A percentile compares a stretch with the other conserved stretches of the same genome.
Evolutionary conservation across 352 stramenopile genomes (phyloP).

Genomic region (Elongisporangium anandrum): DNA sequence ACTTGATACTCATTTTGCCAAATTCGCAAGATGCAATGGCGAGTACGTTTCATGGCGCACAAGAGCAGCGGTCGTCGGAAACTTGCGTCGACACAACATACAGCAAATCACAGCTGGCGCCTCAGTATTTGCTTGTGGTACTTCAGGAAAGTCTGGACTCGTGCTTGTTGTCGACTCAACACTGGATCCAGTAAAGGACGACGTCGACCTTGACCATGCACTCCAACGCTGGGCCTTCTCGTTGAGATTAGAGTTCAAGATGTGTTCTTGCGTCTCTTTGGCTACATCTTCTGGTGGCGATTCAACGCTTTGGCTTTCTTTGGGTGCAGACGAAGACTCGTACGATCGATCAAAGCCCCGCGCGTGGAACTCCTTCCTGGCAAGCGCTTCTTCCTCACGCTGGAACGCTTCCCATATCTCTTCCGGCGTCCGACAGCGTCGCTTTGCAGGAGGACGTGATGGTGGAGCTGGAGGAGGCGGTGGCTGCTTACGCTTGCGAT

Average conservation of each 20-base stretch:
- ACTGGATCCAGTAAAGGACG: not conserved
- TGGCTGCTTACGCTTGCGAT: constrained; percentile 14
- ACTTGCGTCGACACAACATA: constrained; percentile 68
- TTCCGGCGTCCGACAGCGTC: constrained; percentile 39
- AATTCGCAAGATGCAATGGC: constrained; percentile 42
- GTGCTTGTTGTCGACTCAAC: not conserved
- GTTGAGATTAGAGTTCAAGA: constrained; percentile 36
- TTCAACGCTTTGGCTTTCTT: constrained; percentile 2
- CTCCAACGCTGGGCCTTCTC: constrained; percentile 33
- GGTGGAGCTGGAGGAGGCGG: not conserved
- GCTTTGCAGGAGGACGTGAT: constrained; percentile 5
- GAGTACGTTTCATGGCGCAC: constrained; percentile 51
- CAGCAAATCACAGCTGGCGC: constrained; percentile 32
- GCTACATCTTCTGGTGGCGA: not conserved
- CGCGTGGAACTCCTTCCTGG: constrained; percentile 44
- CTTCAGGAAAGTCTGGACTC: not conserved
- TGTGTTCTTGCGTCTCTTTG: constrained; percentile 15
- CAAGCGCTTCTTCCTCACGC: constrained; percentile 62
- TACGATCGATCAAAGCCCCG: constrained; percentile 68
- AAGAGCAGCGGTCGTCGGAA: constrained; percentile 33
- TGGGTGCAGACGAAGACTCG: constrained; percentile 7
- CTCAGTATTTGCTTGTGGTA: not conserved
- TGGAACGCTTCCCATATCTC: constrained; percentile 72
- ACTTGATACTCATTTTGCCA: constrained; percentile 12
- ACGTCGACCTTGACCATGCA: constrained; percentile 22